Evolutionary conservation across 345 rosid genomes (phyloP).

Genomic region (Dipteronia sinensis): DNA sequence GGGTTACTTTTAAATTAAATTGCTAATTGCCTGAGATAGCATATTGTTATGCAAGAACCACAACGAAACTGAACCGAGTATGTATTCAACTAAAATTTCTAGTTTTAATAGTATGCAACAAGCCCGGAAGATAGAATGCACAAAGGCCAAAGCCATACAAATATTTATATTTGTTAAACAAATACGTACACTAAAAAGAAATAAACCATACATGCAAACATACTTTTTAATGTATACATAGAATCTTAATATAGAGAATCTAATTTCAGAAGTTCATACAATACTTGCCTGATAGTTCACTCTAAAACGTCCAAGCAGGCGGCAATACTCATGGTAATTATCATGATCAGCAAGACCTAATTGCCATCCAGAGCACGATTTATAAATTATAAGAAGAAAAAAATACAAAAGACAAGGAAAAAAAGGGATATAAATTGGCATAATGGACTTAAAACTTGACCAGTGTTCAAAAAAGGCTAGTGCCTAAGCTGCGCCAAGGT

Average conservation of each 20-base stretch:
- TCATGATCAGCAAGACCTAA: slow-evolving; percentile 99
- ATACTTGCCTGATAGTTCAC: slow-evolving; percentile 86
- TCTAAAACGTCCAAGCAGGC: slow-evolving; percentile 96
- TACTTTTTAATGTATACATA: slow-evolving; percentile 1
- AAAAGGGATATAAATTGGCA: background rate
- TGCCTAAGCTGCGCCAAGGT: no score
- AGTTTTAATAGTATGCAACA: background rate
- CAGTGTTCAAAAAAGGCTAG: background rate
- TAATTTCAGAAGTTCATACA: background rate
- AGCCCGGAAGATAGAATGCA: background rate
- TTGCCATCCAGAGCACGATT: slow-evolving; percentile 19
- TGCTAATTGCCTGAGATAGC: background rate
- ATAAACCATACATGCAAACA: slow-evolving; percentile 6
- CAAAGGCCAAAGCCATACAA: background rate
- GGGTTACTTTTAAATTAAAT: background rate
- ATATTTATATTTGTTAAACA: slow-evolving; percentile 13
- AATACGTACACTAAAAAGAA: background rate
- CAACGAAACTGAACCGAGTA: background rate
- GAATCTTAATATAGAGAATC: background rate
- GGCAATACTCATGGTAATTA: slow-evolving; percentile 97
- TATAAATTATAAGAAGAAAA: slow-evolving; percentile 1
- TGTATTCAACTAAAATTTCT: background rate
- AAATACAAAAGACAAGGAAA: background rate
- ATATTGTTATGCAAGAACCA: background rate
- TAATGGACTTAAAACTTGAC: slow-evolving; percentile 13